Base-by-base conservation (phyloP, 179 eudicot genomes). In the Silene coronaria region DNA sequence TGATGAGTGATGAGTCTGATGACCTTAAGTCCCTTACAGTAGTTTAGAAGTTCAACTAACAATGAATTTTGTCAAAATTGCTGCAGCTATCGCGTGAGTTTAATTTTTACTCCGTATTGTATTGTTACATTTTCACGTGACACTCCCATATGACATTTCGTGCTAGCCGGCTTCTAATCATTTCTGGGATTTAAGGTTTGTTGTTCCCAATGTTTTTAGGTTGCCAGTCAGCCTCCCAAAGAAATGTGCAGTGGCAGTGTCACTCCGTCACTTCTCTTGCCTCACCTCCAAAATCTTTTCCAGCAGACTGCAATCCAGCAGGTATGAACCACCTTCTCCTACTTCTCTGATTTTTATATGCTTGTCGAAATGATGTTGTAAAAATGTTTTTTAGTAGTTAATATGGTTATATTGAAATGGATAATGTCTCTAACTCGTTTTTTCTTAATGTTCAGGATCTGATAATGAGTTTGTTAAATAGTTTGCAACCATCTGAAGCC, bases 241-340 rank as follows among this genome's bases (percentile, higher is more conserved):
- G 97, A 92, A 60, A 59, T 74, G 59, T 69, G 83, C 79, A 83
- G 75, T 81, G 78, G 80, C 73, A 88, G 72, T 74, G 60, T 86
- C 53, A 85, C 92, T 73, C 82, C 91, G 34, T 83, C 99, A 60
- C 57, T 89, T 80, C 90, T 92, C 63, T 81, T 95, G 89, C 97
- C 91, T 69, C 95, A 89, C 84, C 97, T 95, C 76, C 99, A 95
- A 83, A 88, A 89, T 84, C 97, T 95, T 53, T 84, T 85, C 72
- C 99, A 90, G 81, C 97, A 95, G 83, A 90, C 97, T 63, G 83
- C 93, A 72, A 72, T 90, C 60, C 99, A 95, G 84, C 99, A 95
- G 86, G 99, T 89, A 70, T 83, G 59, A 65, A 24, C n/a, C 45
- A 38, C 64, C 59, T 69, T 73, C 67, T 69, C 36, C 4, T 30